These are phyloP conservation scores for Aegilops umbellulata DNA, from an alignment of 176 grass and related monocot genomes.

Conservation along the genomic window DNA sequence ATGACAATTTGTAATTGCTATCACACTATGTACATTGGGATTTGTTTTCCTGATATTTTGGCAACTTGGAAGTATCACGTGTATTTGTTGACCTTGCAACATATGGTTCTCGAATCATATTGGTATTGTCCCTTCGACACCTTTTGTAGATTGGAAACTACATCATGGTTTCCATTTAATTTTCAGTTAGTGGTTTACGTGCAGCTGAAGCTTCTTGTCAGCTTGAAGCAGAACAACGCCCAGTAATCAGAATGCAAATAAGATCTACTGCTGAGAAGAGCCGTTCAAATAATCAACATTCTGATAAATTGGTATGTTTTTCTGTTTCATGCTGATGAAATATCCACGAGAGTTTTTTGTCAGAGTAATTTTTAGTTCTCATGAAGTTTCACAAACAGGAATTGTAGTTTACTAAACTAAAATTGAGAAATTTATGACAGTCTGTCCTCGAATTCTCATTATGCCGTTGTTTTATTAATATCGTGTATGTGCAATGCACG, in stretches of 20 bases:
- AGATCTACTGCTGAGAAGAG: conserved; percentile 48
- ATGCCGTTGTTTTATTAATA: not conserved
- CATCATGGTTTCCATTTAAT: conserved; percentile 12
- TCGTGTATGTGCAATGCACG: too few species aligned
- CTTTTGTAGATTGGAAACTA: not conserved
- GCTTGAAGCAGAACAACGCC: conserved; percentile 41
- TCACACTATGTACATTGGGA: not conserved
- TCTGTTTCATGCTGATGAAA: not conserved
- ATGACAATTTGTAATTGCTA: not conserved
- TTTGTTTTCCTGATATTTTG: not conserved
- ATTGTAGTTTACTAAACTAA: not conserved
- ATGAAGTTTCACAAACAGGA: not conserved
- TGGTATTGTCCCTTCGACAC: not conserved
- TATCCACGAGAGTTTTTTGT: not conserved
- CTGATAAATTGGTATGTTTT: conserved; percentile 42
- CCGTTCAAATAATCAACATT: conserved; percentile 34
- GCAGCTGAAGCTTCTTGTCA: conserved; percentile 25
- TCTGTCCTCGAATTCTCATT: not conserved
- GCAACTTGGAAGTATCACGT: not conserved
- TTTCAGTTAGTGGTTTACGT: conserved; percentile 45
- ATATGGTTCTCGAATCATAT: not conserved
- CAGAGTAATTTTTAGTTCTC: not conserved
- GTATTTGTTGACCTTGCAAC: not conserved
- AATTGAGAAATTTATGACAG: not conserved
- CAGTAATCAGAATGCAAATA: conserved; percentile 53